These are phyloP conservation scores for Tetragonia tetragonoides DNA, from an alignment of 148 eudicot genomes.

Conservation along the genomic window DNA sequence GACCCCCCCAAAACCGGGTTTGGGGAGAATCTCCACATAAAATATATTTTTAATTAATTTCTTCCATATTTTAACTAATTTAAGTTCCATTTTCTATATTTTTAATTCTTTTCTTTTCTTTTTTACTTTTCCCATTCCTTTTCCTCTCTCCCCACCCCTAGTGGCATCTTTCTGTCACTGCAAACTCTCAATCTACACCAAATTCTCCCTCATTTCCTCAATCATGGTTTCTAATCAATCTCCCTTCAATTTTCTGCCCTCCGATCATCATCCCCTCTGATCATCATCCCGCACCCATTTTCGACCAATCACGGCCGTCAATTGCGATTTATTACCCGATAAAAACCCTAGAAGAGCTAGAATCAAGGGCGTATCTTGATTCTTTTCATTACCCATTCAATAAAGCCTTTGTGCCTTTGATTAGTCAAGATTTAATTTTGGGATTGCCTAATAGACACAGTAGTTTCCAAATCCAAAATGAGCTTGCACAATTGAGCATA, in stretches of 20 bases:
- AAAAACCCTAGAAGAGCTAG: constrained; percentile 63
- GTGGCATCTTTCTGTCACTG: too few species aligned
- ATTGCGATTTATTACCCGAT: constrained; percentile 68
- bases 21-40: too few species aligned
- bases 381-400: constrained; percentile 81
- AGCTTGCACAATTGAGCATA: too few species aligned
- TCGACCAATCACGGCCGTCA: constrained; percentile 54
- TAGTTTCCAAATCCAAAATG: too few species aligned
- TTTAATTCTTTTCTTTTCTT: too few species aligned
- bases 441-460: constrained; percentile 45
- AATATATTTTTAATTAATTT: too few species aligned
- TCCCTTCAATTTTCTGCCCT: constrained; percentile 24
- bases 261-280: too few species aligned
- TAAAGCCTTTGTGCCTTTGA: constrained; percentile 35
- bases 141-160: too few species aligned
- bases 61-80: too few species aligned
- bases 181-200: constrained; percentile 19
- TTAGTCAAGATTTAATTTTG: background rate
- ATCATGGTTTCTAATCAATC: constrained; percentile 9
- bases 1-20: too few species aligned
- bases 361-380: constrained; percentile 57
- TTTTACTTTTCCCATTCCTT: too few species aligned
- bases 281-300: constrained; percentile 24
- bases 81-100: too few species aligned
- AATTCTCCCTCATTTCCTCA: constrained; percentile 23